phyloP scores from a whole-genome alignment of 345 rosid genomes.

The Fremontodendron californicum region DNA sequence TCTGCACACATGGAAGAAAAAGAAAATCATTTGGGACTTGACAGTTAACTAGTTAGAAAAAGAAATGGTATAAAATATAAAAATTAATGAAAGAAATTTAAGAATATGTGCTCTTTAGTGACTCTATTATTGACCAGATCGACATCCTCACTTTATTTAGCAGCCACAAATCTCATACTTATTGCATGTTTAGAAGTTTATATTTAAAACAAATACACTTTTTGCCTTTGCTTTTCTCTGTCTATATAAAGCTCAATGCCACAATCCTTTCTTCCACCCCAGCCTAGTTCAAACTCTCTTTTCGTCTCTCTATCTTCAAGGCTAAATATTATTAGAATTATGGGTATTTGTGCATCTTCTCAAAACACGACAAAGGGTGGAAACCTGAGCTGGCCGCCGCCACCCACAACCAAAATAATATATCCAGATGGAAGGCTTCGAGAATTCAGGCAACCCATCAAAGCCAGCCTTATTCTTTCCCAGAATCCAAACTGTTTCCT shows the following conservation, averaged over 20 bases:
- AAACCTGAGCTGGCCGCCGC: slow-evolving; percentile 8
- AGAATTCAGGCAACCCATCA: slow-evolving; percentile 33
- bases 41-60: background rate
- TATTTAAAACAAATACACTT: background rate
- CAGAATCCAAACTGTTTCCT: slow-evolving; percentile 38
- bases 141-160: background rate
- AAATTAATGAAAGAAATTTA: background rate
- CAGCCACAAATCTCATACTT: slow-evolving; percentile 4
- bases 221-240: background rate
- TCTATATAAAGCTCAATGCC: background rate
- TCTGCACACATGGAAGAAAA: background rate
- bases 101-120: background rate
- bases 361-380: slow-evolving; percentile 1
- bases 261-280: background rate
- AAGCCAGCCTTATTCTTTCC: slow-evolving; percentile 28
- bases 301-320: background rate
- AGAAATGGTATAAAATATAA: background rate
- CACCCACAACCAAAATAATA: slow-evolving; percentile 33
- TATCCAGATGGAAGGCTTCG: slow-evolving; percentile 36
- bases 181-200: background rate
- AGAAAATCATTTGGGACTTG: background rate
- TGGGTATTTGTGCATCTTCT: slow-evolving; percentile 43
- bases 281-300: background rate
- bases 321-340: background rate
- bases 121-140: background rate